These are phyloP conservation scores for Linaria vulgaris DNA, from an alignment of 257 asterid genomes.

Conservation along the genomic window DNA sequence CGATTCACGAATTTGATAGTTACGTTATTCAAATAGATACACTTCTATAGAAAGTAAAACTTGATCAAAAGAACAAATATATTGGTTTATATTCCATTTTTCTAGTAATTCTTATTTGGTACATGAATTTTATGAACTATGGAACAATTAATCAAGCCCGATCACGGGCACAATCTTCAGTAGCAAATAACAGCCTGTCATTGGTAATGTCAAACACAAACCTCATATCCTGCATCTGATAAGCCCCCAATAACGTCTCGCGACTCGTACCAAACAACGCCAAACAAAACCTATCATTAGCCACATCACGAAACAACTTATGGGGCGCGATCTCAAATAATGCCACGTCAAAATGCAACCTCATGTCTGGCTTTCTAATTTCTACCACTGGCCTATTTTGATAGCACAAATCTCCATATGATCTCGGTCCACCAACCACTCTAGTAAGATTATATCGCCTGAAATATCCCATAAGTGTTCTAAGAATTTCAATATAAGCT, in stretches of 20 bases:
- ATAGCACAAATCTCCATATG: constrained; percentile 17
- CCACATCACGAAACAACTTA: constrained; percentile 3
- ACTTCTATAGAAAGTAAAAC: too few relatives aligned
- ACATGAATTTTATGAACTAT: too few relatives aligned
- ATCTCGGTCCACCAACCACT: not conserved
- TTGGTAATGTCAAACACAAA: constrained; percentile 2
- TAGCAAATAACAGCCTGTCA: constrained; percentile 11
- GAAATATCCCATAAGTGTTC: not conserved
- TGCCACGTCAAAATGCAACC: constrained; percentile 16
- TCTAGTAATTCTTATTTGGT: too few relatives aligned
- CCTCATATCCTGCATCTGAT: constrained; percentile 21
- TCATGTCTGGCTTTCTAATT: constrained; percentile 6
- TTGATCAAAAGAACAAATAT: too few relatives aligned
- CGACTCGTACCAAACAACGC: not conserved
- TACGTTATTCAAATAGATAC: too few relatives aligned
- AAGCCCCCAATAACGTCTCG: not conserved
- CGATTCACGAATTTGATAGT: too few relatives aligned
- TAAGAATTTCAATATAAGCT: not conserved
- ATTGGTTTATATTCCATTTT: too few relatives aligned
- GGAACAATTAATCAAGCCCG: too few relatives aligned
- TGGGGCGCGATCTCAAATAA: not conserved
- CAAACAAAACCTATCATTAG: not conserved
- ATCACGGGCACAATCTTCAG: constrained; percentile 15
- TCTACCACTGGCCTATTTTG: too few relatives aligned
- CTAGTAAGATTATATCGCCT: not conserved